Evolutionary conservation across 305 asterid species (phyloP), one percentile per base, ranked within the genome.

Genomic region (Fraxinus latifolia): DNA sequence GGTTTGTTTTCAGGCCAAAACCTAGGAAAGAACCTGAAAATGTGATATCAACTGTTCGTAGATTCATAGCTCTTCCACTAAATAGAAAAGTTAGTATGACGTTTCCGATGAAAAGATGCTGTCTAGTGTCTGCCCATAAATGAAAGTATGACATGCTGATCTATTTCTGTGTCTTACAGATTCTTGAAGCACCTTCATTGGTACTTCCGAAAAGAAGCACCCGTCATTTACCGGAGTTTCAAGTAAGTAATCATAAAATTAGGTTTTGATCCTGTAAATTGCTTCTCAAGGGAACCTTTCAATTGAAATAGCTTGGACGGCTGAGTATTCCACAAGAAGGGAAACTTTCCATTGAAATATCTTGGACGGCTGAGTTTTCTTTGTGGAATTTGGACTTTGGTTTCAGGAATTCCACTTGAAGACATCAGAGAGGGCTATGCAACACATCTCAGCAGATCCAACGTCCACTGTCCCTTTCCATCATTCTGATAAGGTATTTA

Each of bases 31-130:
- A 91, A 83, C 53, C 85, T 78, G 93, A 88, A 82, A 88, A 83
- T 39, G 85, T 50, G 71, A 81, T 86, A 29, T 83, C 95, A 81
- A 79, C 89, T 81, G 80, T 89, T 81, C 90, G 87, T 72, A 88
- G 90, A 91, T 95, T 95, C 89, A 94, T 87, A 87, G 98, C 98
- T 84, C 97, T 89, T 87, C 99, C 99, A 34, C 85, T 95, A 60
- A 95, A 95, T 82, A 91, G 88, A 93, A 94, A 93, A 89, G 99
- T 93, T 53, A 36, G 94, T 87, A 74, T 50, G 77, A 80, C 76
- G 70, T 76, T 62, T 58, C 74, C 8, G 62, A 47, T 73, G 11
- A 74, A 73, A 33, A 71, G 72, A 77, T 74, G 50, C 37, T 67
- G 78, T 36, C 42, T 65, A 60, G 32, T 29, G 32, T 29, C 32